phyloP scores from a whole-genome alignment of 805 yeast species.

The Starmerella floricola region DNA sequence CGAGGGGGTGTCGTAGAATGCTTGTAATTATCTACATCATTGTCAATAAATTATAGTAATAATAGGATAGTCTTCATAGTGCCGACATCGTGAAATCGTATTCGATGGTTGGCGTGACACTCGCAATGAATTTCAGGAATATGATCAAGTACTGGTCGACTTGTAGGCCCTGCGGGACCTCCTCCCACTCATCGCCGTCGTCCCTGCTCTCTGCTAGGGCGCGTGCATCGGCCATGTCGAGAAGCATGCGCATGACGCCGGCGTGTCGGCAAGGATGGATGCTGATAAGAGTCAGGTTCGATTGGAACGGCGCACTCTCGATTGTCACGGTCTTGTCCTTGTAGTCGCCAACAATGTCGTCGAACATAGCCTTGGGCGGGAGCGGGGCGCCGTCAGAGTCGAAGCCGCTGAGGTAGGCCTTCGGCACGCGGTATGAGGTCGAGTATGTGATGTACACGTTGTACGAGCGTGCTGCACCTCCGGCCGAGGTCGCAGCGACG shows the following conservation, averaged over 20 bases:
- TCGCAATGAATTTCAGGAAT: slow-evolving; percentile 84
- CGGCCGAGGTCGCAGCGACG: slow-evolving; percentile 2
- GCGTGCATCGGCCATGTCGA: slow-evolving; percentile 51
- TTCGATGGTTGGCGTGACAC: slow-evolving; percentile 96
- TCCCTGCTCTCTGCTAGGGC: slow-evolving; percentile 12
- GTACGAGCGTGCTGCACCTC: slow-evolving; percentile 36
- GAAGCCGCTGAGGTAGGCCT: slow-evolving; percentile 82
- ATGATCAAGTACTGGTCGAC: slow-evolving; percentile 86
- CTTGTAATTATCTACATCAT: slow-evolving; percentile 36
- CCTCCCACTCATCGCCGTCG: slow-evolving; percentile 45
- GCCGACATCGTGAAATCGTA: slow-evolving; percentile 99
- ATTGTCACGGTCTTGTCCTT: slow-evolving; percentile 93
- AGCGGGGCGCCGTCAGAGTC: slow-evolving; percentile 74
- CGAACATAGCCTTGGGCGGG: slow-evolving; percentile 82
- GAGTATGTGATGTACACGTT: slow-evolving; percentile 87
- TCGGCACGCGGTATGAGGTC: slow-evolving; percentile 91
- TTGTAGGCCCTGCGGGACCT: slow-evolving; percentile 44
- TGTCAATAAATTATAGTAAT: neutral
- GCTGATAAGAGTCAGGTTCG: slow-evolving; percentile 62
- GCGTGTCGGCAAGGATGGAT: slow-evolving; percentile 97
- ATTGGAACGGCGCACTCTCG: slow-evolving; percentile 77
- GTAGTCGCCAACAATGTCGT: slow-evolving; percentile 84
- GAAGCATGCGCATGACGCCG: slow-evolving; percentile 78
- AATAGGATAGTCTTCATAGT: slow-evolving; percentile 22
- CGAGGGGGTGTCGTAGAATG: slow-evolving; percentile 19